Evolutionary conservation across 2,329 filamentous ascomycete species (phyloP).

Genomic region (Lasiodiplodia sp.): DNA sequence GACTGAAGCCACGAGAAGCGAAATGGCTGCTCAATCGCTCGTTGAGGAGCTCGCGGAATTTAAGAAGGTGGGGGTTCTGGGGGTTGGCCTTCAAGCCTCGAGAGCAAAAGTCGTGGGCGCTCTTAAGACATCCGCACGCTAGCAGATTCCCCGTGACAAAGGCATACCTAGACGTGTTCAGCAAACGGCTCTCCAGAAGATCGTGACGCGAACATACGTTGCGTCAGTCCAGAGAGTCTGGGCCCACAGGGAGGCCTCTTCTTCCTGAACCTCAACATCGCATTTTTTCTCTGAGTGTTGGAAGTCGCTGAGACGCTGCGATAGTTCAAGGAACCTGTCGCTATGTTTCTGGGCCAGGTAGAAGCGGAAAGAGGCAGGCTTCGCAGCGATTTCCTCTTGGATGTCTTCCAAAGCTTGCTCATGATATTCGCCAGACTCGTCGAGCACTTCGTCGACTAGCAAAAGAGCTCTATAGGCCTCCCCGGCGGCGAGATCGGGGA

Average conservation of each 20-base stretch:
- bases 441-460: slow-evolving; percentile 78
- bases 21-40: slow-evolving; percentile 37
- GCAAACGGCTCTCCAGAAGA: slow-evolving; percentile 29
- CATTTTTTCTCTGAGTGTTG: neutral
- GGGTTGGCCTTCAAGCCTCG: slow-evolving; percentile 66
- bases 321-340: slow-evolving; percentile 7
- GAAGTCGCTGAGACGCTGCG: neutral
- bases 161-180: slow-evolving; percentile 38
- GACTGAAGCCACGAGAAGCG: slow-evolving; percentile 34
- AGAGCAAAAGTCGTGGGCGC: slow-evolving; percentile 70
- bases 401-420: slow-evolving; percentile 68
- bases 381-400: slow-evolving; percentile 22
- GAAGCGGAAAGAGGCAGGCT: neutral
- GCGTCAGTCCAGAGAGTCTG: slow-evolving; percentile 37
- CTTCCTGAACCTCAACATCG: slow-evolving; percentile 30
- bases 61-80: slow-evolving; percentile 62
- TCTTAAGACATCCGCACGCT: slow-evolving; percentile 69
- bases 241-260: slow-evolving; percentile 35
- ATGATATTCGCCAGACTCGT: slow-evolving; percentile 85
- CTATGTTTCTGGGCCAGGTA: neutral
- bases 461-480: slow-evolving; percentile 93
- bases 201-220: slow-evolving; percentile 36
- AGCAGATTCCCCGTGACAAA: slow-evolving; percentile 62
- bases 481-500: slow-evolving; percentile 87
- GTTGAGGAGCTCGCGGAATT: slow-evolving; percentile 61